Base-by-base conservation (phyloP, 257 asterid species). In the Handroanthus guayacan region DNA sequence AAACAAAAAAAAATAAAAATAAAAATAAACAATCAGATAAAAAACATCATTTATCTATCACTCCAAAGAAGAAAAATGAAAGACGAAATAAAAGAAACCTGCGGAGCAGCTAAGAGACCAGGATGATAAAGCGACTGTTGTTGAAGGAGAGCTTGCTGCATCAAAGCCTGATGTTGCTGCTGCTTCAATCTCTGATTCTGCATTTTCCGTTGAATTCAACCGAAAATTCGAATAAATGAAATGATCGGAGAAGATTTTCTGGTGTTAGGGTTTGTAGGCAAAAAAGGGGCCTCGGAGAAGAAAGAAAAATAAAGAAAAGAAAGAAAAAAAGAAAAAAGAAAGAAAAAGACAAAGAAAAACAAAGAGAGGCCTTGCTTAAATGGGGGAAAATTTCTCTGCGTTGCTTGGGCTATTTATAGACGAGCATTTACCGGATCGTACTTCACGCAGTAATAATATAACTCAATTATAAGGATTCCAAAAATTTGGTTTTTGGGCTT, bases 71-170 rank as follows among this genome's bases (percentile, higher is more conserved):
- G n/a, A 25, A 20, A 34, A 66, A 1, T n/a, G 43, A 16, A 18
- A 68, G 7, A 20, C 2, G 25, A 55, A 52, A 14, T 36, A 67
- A 43, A 17, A 11, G 2, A 77, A 77, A 94, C 99, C 99, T 91
- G 99, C 16, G 99, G 95, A 79, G 97, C 88, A 79, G 99, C 97
- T 86, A 94, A 75, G 54, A 92, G 90, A 73, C 95, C 99, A 62
- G 97, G 97, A 66, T 92, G 97, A 71, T 94, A 94, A 14, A 94
- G 86, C 72, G 99, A 87, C 82, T 88, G 99, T 64, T 92, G 99
- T 62, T 94, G 99, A 86, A 94, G 91, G 74, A 94, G 89, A 77
- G 97, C 98, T 82, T 94, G 98, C 81, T 92, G 98, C 96, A 94
- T 92, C 92, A 94, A 76, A 62, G 96, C 97, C 78, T 87, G 93